Base-by-base conservation (phyloP, 2,329 filamentous ascomycete species). In the Aspergillus pseudoviridinutans region DNA sequence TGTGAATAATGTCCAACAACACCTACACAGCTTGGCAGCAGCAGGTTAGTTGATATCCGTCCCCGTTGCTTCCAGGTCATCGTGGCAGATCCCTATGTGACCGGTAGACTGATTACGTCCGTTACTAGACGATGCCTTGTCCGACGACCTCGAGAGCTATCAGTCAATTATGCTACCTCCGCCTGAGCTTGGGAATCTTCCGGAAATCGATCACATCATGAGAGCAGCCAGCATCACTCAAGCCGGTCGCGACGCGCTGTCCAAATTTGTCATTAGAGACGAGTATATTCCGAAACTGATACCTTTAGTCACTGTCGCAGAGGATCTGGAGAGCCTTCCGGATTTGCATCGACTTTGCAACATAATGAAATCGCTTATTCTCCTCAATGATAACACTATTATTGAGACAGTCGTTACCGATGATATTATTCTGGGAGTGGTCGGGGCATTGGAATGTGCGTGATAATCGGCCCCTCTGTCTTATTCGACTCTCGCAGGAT, bases 321-420 rank as follows among this genome's bases (percentile, higher is more conserved):
- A 99, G 74, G 91, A 96, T 68, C 83, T 96, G 58, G 91, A 99
- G 75, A 92, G 90, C 71, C 79, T 96, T 8, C 78, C 84, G 24
- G 93, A 97, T 70, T 79, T 99, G 59, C 94, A 97, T 74, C 86
- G 90, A 50, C 80, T 99, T 49, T 99, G 94, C 84, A 96, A 92
- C 73, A 97, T 99, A 72, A 94, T 97, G 90, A 99, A 99, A 80
- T 89, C 89, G 58, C 84, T 97, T 56, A 95, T 99, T 54, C 80
- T 97, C 54, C 84, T 97, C 61, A 99, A 97, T 77, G 94, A 99
- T 72, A 96, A 89, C 29, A 84, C 87, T 58, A 96, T 99, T 62
- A 96, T 99, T 68, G 94, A 99, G 75, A 88, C 91, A 65, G 89
- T 93, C 14, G 92, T 99, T 27, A 91, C 90, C 14, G 93, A 97